Evolutionary conservation across 2,329 filamentous ascomycete genomes (phyloP).

Genomic region (Alternaria ethzedia): DNA sequence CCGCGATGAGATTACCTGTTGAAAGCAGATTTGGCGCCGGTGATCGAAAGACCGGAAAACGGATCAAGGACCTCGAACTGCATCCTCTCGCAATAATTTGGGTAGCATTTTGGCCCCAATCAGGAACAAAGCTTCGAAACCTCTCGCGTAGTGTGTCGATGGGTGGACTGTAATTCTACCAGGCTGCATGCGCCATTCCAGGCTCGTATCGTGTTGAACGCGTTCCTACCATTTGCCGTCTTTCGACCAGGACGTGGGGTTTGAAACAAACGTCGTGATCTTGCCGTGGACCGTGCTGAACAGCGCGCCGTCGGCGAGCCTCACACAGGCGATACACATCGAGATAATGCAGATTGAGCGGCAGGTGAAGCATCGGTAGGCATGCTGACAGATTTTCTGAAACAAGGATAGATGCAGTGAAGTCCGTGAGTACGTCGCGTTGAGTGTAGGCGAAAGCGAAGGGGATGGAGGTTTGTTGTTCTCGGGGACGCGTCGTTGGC

Average conservation of each 20-base stretch:
- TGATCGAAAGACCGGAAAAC: not conserved
- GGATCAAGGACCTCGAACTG: not conserved
- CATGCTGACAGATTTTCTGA: not conserved
- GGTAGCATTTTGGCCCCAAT: not conserved
- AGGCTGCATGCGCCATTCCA: not conserved
- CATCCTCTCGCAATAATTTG: not conserved
- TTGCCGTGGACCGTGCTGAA: not conserved
- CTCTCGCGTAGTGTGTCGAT: not conserved
- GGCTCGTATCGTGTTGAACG: not conserved
- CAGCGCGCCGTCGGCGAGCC: not conserved
- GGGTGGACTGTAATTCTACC: not conserved
- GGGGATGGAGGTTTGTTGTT: not conserved
- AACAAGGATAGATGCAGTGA: not conserved
- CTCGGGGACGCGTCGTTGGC: not conserved
- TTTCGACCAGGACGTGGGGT: not conserved
- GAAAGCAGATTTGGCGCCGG: not conserved
- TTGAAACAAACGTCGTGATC: not conserved
- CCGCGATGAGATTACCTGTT: no score
- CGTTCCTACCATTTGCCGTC: not conserved
- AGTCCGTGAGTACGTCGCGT: not conserved
- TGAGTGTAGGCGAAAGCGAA: not conserved
- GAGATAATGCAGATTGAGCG: not conserved
- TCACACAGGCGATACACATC: not conserved
- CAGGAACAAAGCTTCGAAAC: not conserved
- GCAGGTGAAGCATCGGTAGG: not conserved